phyloP scores from a whole-genome alignment of 2,329 filamentous ascomycete species.

The Penicillium occitanis region DNA sequence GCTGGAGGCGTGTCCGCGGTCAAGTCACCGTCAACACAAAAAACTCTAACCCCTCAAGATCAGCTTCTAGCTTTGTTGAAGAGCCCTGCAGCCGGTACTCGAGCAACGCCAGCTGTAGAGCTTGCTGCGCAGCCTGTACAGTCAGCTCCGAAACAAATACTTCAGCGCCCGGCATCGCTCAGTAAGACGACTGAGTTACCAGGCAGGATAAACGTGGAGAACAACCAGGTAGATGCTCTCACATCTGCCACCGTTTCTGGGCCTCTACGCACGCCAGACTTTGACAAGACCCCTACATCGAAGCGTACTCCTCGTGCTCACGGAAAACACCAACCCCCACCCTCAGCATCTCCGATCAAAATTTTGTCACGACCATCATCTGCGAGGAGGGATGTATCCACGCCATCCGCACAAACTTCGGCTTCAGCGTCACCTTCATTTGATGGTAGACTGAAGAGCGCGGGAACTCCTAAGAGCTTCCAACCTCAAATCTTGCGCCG shows the following conservation, averaged over 20 bases:
- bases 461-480: slow-evolving; percentile 46
- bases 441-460: slow-evolving; percentile 25
- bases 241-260: slow-evolving; percentile 43
- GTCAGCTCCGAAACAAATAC: slow-evolving; percentile 34
- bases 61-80: slow-evolving; percentile 38
- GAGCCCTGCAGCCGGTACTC: slow-evolving; percentile 23
- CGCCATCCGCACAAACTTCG: slow-evolving; percentile 20
- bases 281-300: slow-evolving; percentile 33
- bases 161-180: slow-evolving; percentile 31
- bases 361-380: slow-evolving; percentile 39
- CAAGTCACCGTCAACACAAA: slow-evolving; percentile 24
- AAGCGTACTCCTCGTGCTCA: slow-evolving; percentile 24
- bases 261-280: slow-evolving; percentile 42
- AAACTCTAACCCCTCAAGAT: slow-evolving; percentile 40
- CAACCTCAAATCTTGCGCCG: slow-evolving; percentile 57
- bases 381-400: slow-evolving; percentile 31
- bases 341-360: slow-evolving; percentile 37
- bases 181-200: slow-evolving; percentile 23
- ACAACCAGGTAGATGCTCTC: slow-evolving; percentile 23
- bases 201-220: slow-evolving; percentile 23
- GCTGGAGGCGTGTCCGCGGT: slow-evolving; percentile 25
- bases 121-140: slow-evolving; percentile 47
- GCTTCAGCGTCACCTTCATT: slow-evolving; percentile 23
- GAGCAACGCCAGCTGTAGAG: slow-evolving; percentile 41
- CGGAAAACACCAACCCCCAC: slow-evolving; percentile 15